phyloP scores from a whole-genome alignment of 2,329 filamentous ascomycete genomes.

The Diaporthe sp. region DNA sequence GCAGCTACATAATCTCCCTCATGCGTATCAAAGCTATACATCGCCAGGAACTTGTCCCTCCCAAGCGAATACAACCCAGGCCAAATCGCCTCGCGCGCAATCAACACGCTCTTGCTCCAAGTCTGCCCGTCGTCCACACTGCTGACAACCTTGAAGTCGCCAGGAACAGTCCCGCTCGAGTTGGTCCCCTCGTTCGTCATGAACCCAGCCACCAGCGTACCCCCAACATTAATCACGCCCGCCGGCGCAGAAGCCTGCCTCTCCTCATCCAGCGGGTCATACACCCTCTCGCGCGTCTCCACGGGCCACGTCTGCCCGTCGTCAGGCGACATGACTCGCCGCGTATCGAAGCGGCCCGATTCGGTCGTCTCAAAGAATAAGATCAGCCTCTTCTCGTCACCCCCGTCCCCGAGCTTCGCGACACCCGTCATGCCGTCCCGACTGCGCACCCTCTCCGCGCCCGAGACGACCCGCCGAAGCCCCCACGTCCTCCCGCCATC shows the following conservation, averaged over 20 bases:
- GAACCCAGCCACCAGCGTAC: slow-evolving; percentile 56
- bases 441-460: slow-evolving; percentile 46
- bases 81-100: slow-evolving; percentile 47
- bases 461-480: slow-evolving; percentile 50
- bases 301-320: slow-evolving; percentile 56
- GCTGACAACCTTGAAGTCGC: slow-evolving; percentile 49
- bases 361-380: slow-evolving; percentile 58
- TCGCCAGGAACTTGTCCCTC: slow-evolving; percentile 20
- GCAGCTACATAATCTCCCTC: neutral
- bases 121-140: slow-evolving; percentile 45
- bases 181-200: slow-evolving; percentile 57
- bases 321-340: slow-evolving; percentile 53
- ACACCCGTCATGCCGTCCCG: slow-evolving; percentile 62
- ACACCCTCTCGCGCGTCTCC: slow-evolving; percentile 50
- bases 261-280: slow-evolving; percentile 46
- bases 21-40: neutral
- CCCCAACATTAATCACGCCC: slow-evolving; percentile 54
- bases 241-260: slow-evolving; percentile 56
- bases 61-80: slow-evolving; percentile 45
- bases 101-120: slow-evolving; percentile 46
- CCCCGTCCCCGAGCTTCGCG: slow-evolving; percentile 33
- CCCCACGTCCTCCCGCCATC: slow-evolving; percentile 57
- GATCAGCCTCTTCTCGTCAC: slow-evolving; percentile 50
- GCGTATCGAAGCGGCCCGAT: slow-evolving; percentile 50
- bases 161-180: slow-evolving; percentile 42